A percentile compares a stretch with the other conserved stretches of the same genome.
These are phyloP conservation scores for Colletotrichum spinosum DNA, from an alignment of 2,329 filamentous ascomycete species.

Conservation along the genomic window DNA sequence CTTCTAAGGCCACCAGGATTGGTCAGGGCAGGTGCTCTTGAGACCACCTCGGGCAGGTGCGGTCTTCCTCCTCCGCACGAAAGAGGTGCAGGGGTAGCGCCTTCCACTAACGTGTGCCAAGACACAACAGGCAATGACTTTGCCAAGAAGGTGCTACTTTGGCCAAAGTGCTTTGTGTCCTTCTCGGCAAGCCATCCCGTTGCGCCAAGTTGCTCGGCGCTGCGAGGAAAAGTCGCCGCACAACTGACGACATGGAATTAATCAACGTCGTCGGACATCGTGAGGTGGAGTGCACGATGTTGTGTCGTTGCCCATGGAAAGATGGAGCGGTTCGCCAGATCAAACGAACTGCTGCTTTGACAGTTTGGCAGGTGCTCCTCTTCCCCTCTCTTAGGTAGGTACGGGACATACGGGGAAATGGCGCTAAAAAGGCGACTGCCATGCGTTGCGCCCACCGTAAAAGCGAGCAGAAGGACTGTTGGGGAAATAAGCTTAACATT, in stretches of 20 bases:
- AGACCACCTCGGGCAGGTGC: too few species aligned
- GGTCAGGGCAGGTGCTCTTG: too few species aligned
- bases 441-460: constrained; percentile 21
- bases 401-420: constrained; percentile 12
- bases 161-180: constrained; percentile 33
- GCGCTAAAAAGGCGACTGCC: background rate
- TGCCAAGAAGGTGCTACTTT: constrained; percentile 24
- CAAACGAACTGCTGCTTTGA: constrained; percentile 30
- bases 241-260: constrained; percentile 11
- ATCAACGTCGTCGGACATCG: too few species aligned
- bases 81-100: constrained; percentile 18
- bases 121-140: constrained; percentile 29
- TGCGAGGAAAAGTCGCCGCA: constrained; percentile 36
- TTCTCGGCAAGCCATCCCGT: constrained; percentile 37
- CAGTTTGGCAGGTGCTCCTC: constrained; percentile 19
- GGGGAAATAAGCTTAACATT: constrained; percentile 35
- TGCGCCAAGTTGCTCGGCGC: constrained; percentile 36
- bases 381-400: constrained; percentile 4
- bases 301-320: constrained; percentile 2
- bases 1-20: too few species aligned
- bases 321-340: constrained; percentile 19
- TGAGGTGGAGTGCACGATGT: background rate
- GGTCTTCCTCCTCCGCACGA: background rate
- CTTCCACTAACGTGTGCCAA: constrained; percentile 26
- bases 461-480: constrained; percentile 9